phyloP scores from a whole-genome alignment of 768 basidiomycete species.

The Mycena rebaudengoi region DNA sequence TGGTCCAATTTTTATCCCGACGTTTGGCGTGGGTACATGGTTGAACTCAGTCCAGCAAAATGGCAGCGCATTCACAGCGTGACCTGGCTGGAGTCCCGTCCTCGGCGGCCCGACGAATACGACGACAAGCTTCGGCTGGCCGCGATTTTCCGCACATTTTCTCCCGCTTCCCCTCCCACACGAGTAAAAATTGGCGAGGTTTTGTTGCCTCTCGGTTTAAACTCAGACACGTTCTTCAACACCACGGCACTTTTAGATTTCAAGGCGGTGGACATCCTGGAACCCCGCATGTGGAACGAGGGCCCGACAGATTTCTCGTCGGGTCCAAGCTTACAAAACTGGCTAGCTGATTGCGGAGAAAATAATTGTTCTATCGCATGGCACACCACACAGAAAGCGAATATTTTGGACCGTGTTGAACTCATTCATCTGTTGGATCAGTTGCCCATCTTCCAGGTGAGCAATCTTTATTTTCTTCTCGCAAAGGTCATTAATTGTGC shows the following conservation, averaged over 20 bases:
- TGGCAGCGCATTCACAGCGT: constrained; percentile 3
- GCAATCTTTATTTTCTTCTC: no score
- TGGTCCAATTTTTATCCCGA: background rate
- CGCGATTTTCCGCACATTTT: background rate
- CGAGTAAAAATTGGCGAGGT: no score
- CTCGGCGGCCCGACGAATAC: background rate
- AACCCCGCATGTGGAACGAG: background rate
- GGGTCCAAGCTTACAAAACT: background rate
- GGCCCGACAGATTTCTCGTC: constrained; percentile 6
- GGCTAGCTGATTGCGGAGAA: background rate
- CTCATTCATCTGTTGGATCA: background rate
- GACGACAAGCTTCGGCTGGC: background rate
- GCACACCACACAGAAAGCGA: background rate
- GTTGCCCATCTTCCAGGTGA: no score
- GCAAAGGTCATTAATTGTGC: no score
- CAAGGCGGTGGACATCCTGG: background rate
- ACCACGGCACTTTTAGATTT: background rate
- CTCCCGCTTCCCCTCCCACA: background rate
- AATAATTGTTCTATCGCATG: background rate
- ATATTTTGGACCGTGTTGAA: background rate
- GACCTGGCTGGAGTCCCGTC: background rate
- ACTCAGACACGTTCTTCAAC: background rate
- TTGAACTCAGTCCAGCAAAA: background rate
- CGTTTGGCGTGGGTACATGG: background rate
- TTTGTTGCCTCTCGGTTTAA: background rate